Percentiles rank a stretch among this genome's conserved stretches.
Conservation (phyloP, 1,139 yeast genomes). For the Casaregolazyma lundiana region DNA sequence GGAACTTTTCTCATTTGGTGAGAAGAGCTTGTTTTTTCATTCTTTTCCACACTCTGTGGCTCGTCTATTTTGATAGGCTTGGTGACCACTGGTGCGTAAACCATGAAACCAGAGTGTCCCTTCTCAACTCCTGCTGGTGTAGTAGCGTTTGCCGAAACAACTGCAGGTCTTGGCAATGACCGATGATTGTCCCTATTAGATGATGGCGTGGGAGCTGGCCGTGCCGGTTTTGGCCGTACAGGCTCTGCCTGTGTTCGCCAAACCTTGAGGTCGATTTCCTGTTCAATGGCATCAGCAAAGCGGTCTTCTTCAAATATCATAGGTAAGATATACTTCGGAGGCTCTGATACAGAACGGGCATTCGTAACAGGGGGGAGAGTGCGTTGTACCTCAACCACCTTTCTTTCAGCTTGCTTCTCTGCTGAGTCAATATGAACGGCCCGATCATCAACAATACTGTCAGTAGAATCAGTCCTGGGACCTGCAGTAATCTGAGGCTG, state of each 20-base stretch:
- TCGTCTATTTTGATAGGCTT: not conserved
- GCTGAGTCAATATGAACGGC: not conserved
- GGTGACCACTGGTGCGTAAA: not conserved
- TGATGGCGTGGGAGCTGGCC: slow-evolving; percentile 3
- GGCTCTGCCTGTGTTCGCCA: slow-evolving; percentile 9
- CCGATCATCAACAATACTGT: not conserved
- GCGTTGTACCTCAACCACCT: not conserved
- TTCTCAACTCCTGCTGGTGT: slow-evolving; percentile 3
- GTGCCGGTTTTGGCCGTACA: slow-evolving; percentile 2
- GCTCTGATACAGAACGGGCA: slow-evolving; percentile 6
- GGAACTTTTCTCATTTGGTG: not conserved
- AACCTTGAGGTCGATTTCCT: slow-evolving; percentile 29
- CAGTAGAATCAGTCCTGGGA: not conserved
- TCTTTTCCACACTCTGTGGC: not conserved
- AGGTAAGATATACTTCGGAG: slow-evolving; percentile 25
- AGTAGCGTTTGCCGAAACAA: slow-evolving; percentile 6
- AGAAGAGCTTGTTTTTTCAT: not conserved
- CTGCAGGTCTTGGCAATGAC: slow-evolving; percentile 6
- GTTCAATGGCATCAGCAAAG: slow-evolving; percentile 37
- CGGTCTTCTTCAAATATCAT: slow-evolving; percentile 39
- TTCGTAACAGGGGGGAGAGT: not conserved
- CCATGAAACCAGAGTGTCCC: slow-evolving; percentile 10
- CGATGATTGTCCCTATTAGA: slow-evolving; percentile 1
- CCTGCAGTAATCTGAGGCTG: not conserved
- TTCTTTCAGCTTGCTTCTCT: not conserved